phyloP scores from a whole-genome alignment of 192 early-diverging fungal genomes.

The Coemansia sp. region DNA sequence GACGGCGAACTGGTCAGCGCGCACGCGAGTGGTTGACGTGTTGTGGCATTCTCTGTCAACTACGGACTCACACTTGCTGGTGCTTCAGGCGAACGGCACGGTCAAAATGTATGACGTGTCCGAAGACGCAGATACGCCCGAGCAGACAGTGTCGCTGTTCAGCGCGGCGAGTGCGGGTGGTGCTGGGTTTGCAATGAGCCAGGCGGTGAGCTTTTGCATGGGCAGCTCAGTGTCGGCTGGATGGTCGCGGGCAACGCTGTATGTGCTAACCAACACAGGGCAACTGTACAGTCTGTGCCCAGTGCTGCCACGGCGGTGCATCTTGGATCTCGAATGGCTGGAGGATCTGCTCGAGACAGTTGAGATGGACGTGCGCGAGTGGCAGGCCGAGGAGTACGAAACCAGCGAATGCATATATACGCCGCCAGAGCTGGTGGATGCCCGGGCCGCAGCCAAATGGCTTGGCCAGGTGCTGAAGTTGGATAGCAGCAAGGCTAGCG shows the following conservation, averaged over 20 bases:
- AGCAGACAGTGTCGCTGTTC: conserved; percentile 56
- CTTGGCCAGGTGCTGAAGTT: conserved; percentile 21
- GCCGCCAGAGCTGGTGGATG: conserved; percentile 45
- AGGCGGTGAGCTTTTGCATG: conserved; percentile 52
- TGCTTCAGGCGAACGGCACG: conserved; percentile 62
- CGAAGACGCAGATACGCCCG: conserved; percentile 59
- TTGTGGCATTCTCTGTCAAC: conserved; percentile 81
- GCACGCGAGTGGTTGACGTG: conserved; percentile 60
- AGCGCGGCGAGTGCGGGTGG: conserved; percentile 5
- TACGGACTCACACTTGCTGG: conserved; percentile 63
- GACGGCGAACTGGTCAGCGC: conserved; percentile 28
- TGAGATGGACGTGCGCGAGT: conserved; percentile 46
- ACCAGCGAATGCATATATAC: conserved; percentile 21
- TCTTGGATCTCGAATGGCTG: conserved; percentile 35
- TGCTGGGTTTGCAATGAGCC: conserved; percentile 32
- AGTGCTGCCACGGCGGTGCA: conserved; percentile 60
- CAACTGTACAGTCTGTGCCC: conserved; percentile 77
- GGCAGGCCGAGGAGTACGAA: conserved; percentile 51
- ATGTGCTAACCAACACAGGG: conserved; percentile 65
- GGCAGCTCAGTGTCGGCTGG: conserved; percentile 40
- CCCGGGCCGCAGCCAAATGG: conserved; percentile 35
- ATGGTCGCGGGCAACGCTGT: conserved; percentile 73
- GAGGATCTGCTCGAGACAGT: conserved; percentile 36
- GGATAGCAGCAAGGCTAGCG: conserved; percentile 11
- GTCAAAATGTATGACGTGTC: conserved; percentile 73